Evolutionary conservation across 176 grass and related monocot species (phyloP).

Genomic region (Aegilops umbellulata): DNA sequence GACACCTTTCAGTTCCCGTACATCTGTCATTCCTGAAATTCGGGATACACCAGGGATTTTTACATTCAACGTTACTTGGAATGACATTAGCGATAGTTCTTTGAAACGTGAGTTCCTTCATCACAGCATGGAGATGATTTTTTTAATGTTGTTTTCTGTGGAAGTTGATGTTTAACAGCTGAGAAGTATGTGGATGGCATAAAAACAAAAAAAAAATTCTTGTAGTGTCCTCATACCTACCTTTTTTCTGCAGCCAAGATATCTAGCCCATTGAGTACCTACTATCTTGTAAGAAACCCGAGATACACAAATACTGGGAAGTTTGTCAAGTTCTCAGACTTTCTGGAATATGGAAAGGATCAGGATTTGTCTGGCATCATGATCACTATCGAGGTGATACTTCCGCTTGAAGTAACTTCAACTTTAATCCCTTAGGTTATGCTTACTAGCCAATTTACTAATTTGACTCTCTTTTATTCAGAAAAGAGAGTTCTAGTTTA

Average conservation of each 20-base stretch:
- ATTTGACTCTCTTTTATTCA: neutral
- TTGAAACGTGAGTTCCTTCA: conserved; percentile 67
- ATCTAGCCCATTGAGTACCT: conserved; percentile 34
- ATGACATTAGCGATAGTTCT: conserved; percentile 36
- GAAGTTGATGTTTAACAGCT: neutral
- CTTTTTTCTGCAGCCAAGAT: conserved; percentile 57
- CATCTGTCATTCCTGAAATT: conserved; percentile 38
- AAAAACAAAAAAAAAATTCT: conserved; percentile 8
- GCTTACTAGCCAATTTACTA: neutral
- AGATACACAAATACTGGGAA: conserved; percentile 46
- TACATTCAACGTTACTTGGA: conserved; percentile 86
- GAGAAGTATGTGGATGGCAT: neutral
- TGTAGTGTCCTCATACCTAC: neutral
- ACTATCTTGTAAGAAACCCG: conserved; percentile 53
- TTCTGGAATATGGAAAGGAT: conserved; percentile 54
- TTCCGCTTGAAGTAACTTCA: neutral
- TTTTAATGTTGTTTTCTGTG: neutral
- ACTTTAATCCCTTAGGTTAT: neutral
- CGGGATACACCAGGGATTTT: conserved; percentile 38
- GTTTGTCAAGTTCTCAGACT: conserved; percentile 71
- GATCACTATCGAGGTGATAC: conserved; percentile 64
- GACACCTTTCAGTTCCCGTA: conserved; percentile 34
- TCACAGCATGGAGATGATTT: neutral
- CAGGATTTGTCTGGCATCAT: conserved; percentile 67
- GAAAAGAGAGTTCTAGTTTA: neutral